These are phyloP conservation scores for Fusarium sp. DNA, from an alignment of 2,329 filamentous ascomycete species.

Conservation along the genomic window DNA sequence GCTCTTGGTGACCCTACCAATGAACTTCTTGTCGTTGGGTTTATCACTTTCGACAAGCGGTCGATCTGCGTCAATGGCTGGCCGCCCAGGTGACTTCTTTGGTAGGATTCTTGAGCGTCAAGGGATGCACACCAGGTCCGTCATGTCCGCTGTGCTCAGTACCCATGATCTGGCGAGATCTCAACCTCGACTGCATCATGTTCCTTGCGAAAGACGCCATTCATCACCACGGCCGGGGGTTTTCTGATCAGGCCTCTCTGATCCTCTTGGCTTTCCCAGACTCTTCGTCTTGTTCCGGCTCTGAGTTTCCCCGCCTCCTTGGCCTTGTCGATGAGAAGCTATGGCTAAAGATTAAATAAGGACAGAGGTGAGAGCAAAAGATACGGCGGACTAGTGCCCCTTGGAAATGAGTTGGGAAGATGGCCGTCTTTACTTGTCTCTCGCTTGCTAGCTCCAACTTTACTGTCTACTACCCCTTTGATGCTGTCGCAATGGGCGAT, in stretches of 20 bases:
- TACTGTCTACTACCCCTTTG: neutral
- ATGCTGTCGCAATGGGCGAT: neutral
- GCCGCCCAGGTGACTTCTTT: neutral
- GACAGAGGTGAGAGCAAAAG: neutral
- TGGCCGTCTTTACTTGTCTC: neutral
- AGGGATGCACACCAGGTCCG: neutral
- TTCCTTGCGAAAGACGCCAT: neutral
- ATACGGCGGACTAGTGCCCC: neutral
- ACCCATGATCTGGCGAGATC: neutral
- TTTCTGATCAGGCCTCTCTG: neutral
- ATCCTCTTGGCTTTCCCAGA: neutral
- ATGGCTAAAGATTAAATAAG: neutral
- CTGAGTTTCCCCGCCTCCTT: neutral
- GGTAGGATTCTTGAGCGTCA: neutral
- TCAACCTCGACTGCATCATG: neutral
- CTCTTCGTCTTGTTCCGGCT: neutral
- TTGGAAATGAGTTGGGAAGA: fast-evolving
- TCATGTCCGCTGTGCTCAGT: neutral
- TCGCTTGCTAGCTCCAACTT: too few species aligned
- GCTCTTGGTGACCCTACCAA: neutral
- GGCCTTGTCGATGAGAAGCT: neutral
- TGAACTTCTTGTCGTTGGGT: neutral
- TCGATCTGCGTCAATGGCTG: neutral
- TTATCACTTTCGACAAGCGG: neutral
- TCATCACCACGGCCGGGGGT: neutral